Percentiles rank a stretch among this genome's conserved stretches.
phyloP scores from a whole-genome alignment of 169 alveolate species.

The Plasmodium coatneyi region DNA sequence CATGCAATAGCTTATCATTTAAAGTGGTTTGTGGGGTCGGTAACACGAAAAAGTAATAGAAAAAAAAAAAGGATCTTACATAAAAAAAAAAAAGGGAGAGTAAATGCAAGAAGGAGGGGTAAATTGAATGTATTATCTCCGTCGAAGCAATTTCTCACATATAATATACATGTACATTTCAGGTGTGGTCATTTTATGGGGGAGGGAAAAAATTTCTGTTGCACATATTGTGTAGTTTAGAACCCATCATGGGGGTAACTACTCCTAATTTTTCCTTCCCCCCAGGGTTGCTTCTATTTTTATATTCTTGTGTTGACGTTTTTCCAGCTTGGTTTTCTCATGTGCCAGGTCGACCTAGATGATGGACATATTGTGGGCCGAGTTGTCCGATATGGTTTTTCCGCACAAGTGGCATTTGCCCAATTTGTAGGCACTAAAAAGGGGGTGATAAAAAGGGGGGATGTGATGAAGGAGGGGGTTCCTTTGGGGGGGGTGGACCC shows the following conservation, averaged over 20 bases:
- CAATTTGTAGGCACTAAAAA: conserved; percentile 80
- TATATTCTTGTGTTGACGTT: background rate
- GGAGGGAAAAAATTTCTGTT: background rate
- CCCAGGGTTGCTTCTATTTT: background rate
- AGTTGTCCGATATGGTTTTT: conserved; percentile 83
- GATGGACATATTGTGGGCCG: conserved; percentile 83
- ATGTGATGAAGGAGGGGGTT: background rate
- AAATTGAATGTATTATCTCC: background rate
- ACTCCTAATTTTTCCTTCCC: background rate
- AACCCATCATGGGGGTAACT: background rate
- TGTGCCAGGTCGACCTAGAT: conserved; percentile 29
- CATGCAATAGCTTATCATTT: background rate
- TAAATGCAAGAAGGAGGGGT: background rate
- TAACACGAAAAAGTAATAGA: background rate
- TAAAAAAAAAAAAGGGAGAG: background rate
- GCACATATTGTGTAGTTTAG: background rate
- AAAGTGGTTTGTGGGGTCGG: background rate
- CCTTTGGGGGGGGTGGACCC: background rate
- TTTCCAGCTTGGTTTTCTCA: background rate
- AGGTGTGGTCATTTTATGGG: background rate
- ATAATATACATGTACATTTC: background rate
- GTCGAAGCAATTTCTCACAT: background rate
- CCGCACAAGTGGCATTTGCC: conserved; percentile 87
- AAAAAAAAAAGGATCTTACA: background rate
- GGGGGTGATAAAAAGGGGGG: background rate